Percentiles rank a stretch among this genome's conserved stretches.
phyloP scores from a whole-genome alignment of 345 rosid genomes.

The Psidium friedrichsthalianum region DNA sequence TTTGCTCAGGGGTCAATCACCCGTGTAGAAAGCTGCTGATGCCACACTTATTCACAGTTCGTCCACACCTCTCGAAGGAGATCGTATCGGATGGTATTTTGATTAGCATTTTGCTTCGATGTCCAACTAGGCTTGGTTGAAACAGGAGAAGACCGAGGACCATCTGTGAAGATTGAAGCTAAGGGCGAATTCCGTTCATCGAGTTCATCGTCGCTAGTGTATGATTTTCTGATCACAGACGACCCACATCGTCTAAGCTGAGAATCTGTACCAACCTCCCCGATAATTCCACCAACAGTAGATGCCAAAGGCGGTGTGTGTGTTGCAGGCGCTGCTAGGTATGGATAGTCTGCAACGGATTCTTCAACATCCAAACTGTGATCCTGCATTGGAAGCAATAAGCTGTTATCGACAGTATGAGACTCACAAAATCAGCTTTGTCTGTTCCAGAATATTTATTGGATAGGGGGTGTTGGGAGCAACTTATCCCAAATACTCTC shows the following conservation, averaged over 20 bases:
- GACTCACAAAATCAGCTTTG: background rate
- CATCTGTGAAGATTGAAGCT: slow-evolving; percentile 36
- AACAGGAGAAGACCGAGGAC: slow-evolving; percentile 14
- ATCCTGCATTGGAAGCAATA: slow-evolving; percentile 22
- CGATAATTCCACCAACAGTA: slow-evolving; percentile 26
- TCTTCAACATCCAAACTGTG: slow-evolving; percentile 23
- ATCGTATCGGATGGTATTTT: slow-evolving; percentile 41
- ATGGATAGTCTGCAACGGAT: slow-evolving; percentile 37
- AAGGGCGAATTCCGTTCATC: slow-evolving; percentile 72
- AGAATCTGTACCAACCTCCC: slow-evolving; percentile 28
- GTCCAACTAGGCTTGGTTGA: slow-evolving; percentile 17
- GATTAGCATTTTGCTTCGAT: slow-evolving; percentile 23
- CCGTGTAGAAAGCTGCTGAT: background rate
- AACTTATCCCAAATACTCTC: background rate
- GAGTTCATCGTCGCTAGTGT: slow-evolving; percentile 86
- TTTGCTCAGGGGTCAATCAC: background rate
- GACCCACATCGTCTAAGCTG: slow-evolving; percentile 52
- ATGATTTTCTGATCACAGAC: slow-evolving; percentile 51
- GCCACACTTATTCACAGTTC: slow-evolving; percentile 27
- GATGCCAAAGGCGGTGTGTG: slow-evolving; percentile 58
- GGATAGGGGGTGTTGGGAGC: background rate
- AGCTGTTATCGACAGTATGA: background rate
- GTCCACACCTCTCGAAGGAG: slow-evolving; percentile 78
- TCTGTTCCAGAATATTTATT: background rate
- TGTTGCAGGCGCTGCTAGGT: slow-evolving; percentile 41